Evolutionary conservation across 2,329 filamentous ascomycete species (phyloP).

Genomic region (Neofusicoccum cordaticola): DNA sequence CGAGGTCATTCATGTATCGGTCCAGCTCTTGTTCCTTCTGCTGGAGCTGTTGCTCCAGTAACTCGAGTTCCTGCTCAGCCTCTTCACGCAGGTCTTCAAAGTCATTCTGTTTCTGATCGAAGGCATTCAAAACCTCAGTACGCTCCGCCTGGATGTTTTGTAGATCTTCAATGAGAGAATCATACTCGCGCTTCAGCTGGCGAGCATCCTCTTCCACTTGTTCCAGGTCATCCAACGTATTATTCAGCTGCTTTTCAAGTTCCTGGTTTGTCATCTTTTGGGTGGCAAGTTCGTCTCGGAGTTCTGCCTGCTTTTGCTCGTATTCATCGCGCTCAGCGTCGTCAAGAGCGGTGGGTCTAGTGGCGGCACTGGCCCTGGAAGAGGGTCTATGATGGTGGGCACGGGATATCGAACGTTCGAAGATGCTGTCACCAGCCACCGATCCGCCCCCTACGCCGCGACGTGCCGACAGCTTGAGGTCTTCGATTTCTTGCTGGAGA

Average conservation of each 20-base stretch:
- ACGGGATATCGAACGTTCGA: slow-evolving; percentile 90
- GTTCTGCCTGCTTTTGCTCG: slow-evolving; percentile 76
- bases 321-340: slow-evolving; percentile 82
- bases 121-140: slow-evolving; percentile 76
- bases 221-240: slow-evolving; percentile 78
- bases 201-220: slow-evolving; percentile 56
- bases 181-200: slow-evolving; percentile 73
- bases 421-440: slow-evolving; percentile 76
- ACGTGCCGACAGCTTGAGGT: slow-evolving; percentile 83
- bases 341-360: slow-evolving; percentile 60
- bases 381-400: slow-evolving; percentile 65
- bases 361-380: slow-evolving; percentile 63
- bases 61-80: slow-evolving; percentile 58
- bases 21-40: slow-evolving; percentile 69
- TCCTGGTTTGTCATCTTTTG: slow-evolving; percentile 88
- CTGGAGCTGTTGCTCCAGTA: slow-evolving; percentile 64
- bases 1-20: slow-evolving; percentile 67
- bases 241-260: slow-evolving; percentile 77
- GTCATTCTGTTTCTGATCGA: slow-evolving; percentile 60
- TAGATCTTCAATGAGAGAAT: slow-evolving; percentile 77
- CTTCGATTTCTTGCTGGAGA: slow-evolving; percentile 94
- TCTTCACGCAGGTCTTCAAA: slow-evolving; percentile 54
- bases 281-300: slow-evolving; percentile 83
- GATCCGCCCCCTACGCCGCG: slow-evolving; percentile 61
- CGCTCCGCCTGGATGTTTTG: slow-evolving; percentile 77